Evolutionary conservation across 306 rosid species (phyloP), one percentile per base, ranked within the genome.

Genomic region (Ormosia emarginata): DNA sequence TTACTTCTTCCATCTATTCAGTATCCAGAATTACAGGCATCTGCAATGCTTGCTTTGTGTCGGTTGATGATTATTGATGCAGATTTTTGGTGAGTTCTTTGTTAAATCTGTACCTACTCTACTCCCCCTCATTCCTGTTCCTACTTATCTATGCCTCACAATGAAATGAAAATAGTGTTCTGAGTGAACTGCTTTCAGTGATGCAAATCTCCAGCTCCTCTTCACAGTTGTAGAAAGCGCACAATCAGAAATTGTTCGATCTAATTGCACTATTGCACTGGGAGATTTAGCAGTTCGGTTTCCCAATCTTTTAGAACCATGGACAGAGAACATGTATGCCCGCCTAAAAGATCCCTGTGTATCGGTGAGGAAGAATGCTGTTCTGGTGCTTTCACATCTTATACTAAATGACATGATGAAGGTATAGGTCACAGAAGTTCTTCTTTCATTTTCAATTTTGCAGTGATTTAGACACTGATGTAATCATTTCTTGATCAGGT

Each of bases 331-430:
- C 71, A 93, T 95, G 99, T 95, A 95, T 86, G 86, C 92, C 46
- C 93, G 99, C 76, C 83, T 95, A 76, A 74, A 71, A 55, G 99
- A 95, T 79, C 83, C 90, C 80, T 91, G 92, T 49, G 88, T 67
- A 83, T 90, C 98, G 72, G 99, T 93, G 52, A 85, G 98, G 91
- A 95, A 95, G 91, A 95, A 95, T 79, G 97, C 97, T 71, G 98
- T 95, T 68, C 85, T 95, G 90, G 99, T 95, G 88, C 99, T 95
- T 81, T 95, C 99, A 2, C 99, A 95, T 90, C 98, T 95, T 81
- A 95, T 95, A 80, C 86, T 95, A 81, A 95, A 95, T 81, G 98
- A 95, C 84, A 95, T 95, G 99, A 95, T 95, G 99, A 95, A 95
- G 99, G 99, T 95, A 85, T 40, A 44, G n/a, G 72, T 9, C 56